These are phyloP conservation scores for Chloranthus sessilifolius DNA, from an alignment of 164 flowering plant genomes.

Conservation along the genomic window DNA sequence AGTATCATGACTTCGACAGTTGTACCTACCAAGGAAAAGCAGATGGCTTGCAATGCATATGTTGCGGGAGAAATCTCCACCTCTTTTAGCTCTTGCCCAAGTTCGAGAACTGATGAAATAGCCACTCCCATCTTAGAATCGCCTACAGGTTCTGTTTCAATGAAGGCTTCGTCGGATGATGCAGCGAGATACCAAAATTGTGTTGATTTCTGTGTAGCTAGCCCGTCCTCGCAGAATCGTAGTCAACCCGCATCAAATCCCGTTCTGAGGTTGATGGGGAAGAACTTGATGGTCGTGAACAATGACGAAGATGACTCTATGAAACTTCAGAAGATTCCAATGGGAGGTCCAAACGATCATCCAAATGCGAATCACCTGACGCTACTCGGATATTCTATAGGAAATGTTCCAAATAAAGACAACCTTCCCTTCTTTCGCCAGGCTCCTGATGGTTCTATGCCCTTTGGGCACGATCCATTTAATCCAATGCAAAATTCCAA, in stretches of 20 bases:
- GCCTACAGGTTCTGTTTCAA: conserved; percentile 15
- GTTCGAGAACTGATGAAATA: conserved; percentile 21
- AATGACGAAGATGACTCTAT: conserved; percentile 43
- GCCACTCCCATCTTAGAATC: conserved; percentile 19
- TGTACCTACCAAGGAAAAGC: conserved; percentile 26
- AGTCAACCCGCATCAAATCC: conserved; percentile 41
- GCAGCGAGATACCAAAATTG: conserved; percentile 20
- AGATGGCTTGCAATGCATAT: conserved; percentile 16
- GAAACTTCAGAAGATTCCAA: conserved; percentile 14
- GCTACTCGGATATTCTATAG: conserved; percentile 17
- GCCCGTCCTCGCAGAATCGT: conserved; percentile 28
- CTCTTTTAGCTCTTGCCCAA: conserved; percentile 17
- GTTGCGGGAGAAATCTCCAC: conserved; percentile 20
- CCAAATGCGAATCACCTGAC: conserved; percentile 16
- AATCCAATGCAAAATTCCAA: conserved; percentile 17
- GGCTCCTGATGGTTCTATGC: conserved; percentile 22
- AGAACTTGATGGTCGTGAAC: conserved; percentile 78
- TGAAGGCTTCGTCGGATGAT: conserved; percentile 18
- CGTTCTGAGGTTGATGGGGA: conserved; percentile 83
- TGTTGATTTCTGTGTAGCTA: conserved; percentile 28
- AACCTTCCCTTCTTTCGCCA: conserved; percentile 12
- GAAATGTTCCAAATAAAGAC: conserved; percentile 18
- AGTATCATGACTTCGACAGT: conserved; percentile 21
- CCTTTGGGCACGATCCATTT: conserved; percentile 17
- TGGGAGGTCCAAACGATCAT: conserved; percentile 10